These are phyloP conservation scores for Globisporangium paddicum DNA, from an alignment of 352 stramenopile genomes.

Conservation along the genomic window DNA sequence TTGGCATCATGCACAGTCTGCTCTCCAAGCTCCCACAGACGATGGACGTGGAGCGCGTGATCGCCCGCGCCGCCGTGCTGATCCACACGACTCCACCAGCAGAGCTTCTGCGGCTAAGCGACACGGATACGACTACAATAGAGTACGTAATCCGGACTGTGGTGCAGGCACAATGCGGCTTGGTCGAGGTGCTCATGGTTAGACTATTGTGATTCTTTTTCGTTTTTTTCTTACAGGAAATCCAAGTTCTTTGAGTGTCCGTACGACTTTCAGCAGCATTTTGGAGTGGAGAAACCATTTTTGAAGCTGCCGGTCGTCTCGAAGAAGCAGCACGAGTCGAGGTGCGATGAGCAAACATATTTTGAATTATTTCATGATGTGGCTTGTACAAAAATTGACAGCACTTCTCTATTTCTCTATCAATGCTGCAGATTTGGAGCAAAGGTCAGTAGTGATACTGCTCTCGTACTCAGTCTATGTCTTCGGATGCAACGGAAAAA, in stretches of 20 bases:
- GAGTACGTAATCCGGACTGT: too few relatives aligned
- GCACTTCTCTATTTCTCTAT: background rate
- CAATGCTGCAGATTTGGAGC: background rate
- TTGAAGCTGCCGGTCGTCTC: background rate
- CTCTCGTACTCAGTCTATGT: background rate
- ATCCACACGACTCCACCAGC: constrained; percentile 52
- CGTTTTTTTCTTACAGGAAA: constrained; percentile 30
- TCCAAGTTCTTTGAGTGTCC: constrained; percentile 76
- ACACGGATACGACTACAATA: constrained; percentile 11
- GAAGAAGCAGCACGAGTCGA: background rate
- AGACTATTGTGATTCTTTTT: background rate
- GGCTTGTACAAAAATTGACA: background rate
- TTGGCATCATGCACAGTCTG: constrained; percentile 69
- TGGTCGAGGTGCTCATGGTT: too few relatives aligned
- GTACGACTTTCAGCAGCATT: constrained; percentile 9
- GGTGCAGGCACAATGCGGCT: too few relatives aligned
- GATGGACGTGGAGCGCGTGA: constrained; percentile 68
- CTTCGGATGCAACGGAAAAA: background rate
- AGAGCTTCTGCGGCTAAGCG: constrained; percentile 25
- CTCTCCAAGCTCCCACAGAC: constrained; percentile 67
- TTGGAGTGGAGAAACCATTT: constrained; percentile 8
- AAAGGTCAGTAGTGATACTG: constrained; percentile 1
- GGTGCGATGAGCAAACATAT: constrained; percentile 41
- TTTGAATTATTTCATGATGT: constrained; percentile 86
- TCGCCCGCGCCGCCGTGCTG: constrained; percentile 42